A percentile compares a stretch with the other conserved stretches of the same genome.
These are phyloP conservation scores for Petasospora rhodanensis DNA, from an alignment of 1,139 yeast genomes.

Conservation along the genomic window DNA sequence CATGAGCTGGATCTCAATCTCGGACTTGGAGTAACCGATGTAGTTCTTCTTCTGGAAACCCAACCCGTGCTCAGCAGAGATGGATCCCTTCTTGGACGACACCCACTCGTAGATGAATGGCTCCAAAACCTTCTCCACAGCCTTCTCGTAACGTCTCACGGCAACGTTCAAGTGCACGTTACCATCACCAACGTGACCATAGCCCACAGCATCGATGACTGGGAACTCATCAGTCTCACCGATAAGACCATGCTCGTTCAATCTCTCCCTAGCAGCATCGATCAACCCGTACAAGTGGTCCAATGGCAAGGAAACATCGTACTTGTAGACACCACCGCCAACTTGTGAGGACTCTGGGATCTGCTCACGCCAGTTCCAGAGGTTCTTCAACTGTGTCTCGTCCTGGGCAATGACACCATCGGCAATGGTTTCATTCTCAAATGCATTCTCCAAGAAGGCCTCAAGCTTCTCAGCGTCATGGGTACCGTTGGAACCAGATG, in stretches of 20 bases:
- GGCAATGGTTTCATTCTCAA: slow-evolving; percentile 77
- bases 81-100: slow-evolving; percentile 70
- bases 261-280: slow-evolving; percentile 59
- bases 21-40: slow-evolving; percentile 76
- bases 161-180: slow-evolving; percentile 89
- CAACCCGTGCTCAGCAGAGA: slow-evolving; percentile 95
- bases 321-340: slow-evolving; percentile 93
- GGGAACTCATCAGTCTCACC: slow-evolving; percentile 69
- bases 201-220: slow-evolving; percentile 84
- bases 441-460: slow-evolving; percentile 70
- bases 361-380: slow-evolving; percentile 96
- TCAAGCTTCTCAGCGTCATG: slow-evolving; percentile 80
- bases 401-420: slow-evolving; percentile 98
- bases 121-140: slow-evolving; percentile 73
- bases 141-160: slow-evolving; percentile 75
- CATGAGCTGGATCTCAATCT: slow-evolving; percentile 64
- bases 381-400: slow-evolving; percentile 72
- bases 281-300: slow-evolving; percentile 75
- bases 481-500: slow-evolving; percentile 87
- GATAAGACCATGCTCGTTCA: slow-evolving; percentile 53
- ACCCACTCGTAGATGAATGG: slow-evolving; percentile 96
- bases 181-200: slow-evolving; percentile 97
- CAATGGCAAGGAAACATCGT: slow-evolving; percentile 89
- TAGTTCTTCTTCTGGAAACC: slow-evolving; percentile 95
- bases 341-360: slow-evolving; percentile 85